A percentile compares a stretch with the other conserved stretches of the same genome.
Evolutionary conservation across 139 green algal species (phyloP).

Genomic region (Coelastrella sp.): DNA sequence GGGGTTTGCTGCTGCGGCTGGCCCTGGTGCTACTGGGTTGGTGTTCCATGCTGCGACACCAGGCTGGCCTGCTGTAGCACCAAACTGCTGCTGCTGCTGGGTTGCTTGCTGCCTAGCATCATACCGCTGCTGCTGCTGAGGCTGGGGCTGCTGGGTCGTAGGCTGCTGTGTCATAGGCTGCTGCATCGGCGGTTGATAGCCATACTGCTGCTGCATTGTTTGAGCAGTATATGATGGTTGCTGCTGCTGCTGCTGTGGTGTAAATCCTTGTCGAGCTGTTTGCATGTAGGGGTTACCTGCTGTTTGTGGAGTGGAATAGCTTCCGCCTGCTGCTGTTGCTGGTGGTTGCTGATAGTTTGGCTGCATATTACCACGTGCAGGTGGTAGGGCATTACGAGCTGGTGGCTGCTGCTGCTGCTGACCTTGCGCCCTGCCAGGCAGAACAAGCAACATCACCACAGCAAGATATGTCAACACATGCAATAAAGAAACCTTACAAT

Average conservation of each 20-base stretch:
- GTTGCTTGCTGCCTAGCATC: background rate
- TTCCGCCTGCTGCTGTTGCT: background rate
- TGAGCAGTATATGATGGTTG: slow-evolving; percentile 4
- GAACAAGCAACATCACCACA: too few relatives aligned
- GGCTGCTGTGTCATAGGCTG: background rate
- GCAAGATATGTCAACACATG: too few relatives aligned
- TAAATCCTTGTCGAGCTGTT: background rate
- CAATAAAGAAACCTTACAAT: too few relatives aligned
- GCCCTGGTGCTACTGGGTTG: slow-evolving; percentile 12
- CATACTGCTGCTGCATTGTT: slow-evolving; percentile 4
- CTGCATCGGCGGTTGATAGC: background rate
- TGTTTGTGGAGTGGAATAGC: background rate
- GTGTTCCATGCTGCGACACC: slow-evolving; percentile 17
- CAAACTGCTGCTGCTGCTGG: slow-evolving; percentile 44
- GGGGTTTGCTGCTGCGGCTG: background rate
- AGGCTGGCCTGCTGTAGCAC: slow-evolving; percentile 7
- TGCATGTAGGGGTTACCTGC: background rate
- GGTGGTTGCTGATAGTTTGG: background rate
- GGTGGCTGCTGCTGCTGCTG: slow-evolving; percentile 32
- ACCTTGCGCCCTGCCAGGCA: background rate
- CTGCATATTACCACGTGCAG: background rate
- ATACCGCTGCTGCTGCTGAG: slow-evolving; percentile 20
- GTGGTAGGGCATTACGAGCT: background rate
- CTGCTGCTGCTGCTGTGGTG: slow-evolving; percentile 17
- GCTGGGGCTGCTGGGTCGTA: background rate